Evolutionary conservation across 1,284 basidiomycete genomes (phyloP).

Genomic region (Leucoagaricus sp.): DNA sequence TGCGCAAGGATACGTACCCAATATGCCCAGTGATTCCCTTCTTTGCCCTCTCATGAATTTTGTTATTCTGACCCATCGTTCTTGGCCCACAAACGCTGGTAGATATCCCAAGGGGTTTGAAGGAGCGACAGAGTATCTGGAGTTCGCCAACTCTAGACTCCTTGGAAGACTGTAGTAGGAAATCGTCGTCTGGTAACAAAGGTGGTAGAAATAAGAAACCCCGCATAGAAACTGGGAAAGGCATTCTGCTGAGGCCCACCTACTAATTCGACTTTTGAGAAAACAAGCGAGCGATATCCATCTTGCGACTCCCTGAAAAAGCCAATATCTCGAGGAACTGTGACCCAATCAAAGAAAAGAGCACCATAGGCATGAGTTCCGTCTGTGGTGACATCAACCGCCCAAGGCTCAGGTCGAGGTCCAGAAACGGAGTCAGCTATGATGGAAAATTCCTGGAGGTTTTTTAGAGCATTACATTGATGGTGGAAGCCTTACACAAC

Average conservation of each 20-base stretch:
- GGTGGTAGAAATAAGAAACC: not conserved
- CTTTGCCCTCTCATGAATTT: constrained; percentile 1
- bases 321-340: not conserved
- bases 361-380: not conserved
- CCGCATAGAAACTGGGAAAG: not conserved
- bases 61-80: not conserved
- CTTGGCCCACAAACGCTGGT: not conserved
- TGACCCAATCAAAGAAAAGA: not conserved
- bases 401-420: not conserved
- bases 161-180: not conserved
- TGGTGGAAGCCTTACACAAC: not conserved
- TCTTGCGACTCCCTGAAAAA: not conserved
- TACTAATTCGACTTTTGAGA: constrained; percentile 1
- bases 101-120: too few relatives aligned
- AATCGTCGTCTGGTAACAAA: not conserved
- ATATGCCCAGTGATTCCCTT: constrained; percentile 3
- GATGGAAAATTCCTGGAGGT: constrained; percentile 3
- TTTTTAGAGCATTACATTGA: too few relatives aligned
- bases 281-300: not conserved
- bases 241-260: too few relatives aligned
- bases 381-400: not conserved
- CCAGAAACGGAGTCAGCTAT: not conserved
- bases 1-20: not conserved
- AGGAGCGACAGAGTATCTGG: not conserved
- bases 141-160: not conserved